A percentile compares a stretch with the other conserved stretches of the same genome.
phyloP scores from a whole-genome alignment of 2,329 filamentous ascomycete species.

The Ophiostoma quercus region DNA sequence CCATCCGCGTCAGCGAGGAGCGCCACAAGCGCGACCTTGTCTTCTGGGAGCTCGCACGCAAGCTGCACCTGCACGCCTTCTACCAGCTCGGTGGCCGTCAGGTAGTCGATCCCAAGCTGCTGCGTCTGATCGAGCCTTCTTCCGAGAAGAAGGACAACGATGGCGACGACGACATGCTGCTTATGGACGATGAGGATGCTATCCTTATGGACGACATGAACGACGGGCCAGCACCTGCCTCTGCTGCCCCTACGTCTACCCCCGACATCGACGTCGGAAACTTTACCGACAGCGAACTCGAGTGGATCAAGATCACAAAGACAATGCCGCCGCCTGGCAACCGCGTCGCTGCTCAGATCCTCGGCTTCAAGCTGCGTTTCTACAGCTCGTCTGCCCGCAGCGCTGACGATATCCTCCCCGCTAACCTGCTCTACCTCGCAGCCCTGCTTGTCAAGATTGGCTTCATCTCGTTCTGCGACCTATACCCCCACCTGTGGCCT shows the following conservation, averaged over 20 bases:
- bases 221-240: slow-evolving; percentile 36
- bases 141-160: slow-evolving; percentile 21
- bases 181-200: slow-evolving; percentile 45
- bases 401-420: slow-evolving; percentile 73
- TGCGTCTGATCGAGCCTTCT: slow-evolving; percentile 39
- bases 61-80: slow-evolving; percentile 74
- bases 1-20: slow-evolving; percentile 49
- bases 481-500: slow-evolving; percentile 90
- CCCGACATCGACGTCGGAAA: slow-evolving; percentile 40
- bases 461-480: slow-evolving; percentile 84
- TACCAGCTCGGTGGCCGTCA: slow-evolving; percentile 78
- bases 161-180: slow-evolving; percentile 28
- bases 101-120: slow-evolving; percentile 54
- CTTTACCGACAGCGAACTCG: slow-evolving; percentile 44
- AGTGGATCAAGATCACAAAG: slow-evolving; percentile 76
- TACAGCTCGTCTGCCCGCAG: slow-evolving; percentile 73
- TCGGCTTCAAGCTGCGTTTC: slow-evolving; percentile 95
- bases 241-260: slow-evolving; percentile 20
- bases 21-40: slow-evolving; percentile 61
- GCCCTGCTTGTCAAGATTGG: slow-evolving; percentile 94
- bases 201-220: slow-evolving; percentile 29
- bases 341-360: slow-evolving; percentile 82
- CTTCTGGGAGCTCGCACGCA: slow-evolving; percentile 78
- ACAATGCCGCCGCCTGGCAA: slow-evolving; percentile 83
- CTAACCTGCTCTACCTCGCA: slow-evolving; percentile 87